Percentiles rank a stretch among this genome's conserved stretches.
Evolutionary conservation across 2,329 filamentous ascomycete genomes (phyloP).

Genomic region (Neofusicoccum ribis): DNA sequence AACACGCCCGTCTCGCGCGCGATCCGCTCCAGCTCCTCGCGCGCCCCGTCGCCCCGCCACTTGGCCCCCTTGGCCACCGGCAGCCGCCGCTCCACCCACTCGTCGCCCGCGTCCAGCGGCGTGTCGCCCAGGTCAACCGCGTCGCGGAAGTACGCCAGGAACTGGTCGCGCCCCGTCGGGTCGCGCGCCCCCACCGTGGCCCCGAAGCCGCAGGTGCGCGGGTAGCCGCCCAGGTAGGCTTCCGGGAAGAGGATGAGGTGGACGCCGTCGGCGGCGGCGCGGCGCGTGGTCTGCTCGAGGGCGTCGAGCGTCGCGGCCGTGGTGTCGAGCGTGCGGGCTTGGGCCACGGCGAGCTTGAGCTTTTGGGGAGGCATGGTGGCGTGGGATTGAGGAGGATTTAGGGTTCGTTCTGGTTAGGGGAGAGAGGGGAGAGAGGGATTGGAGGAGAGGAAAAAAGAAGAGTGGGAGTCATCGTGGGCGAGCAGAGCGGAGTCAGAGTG

Average conservation of each 20-base stretch:
- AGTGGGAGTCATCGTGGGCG: background rate
- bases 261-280: slow-evolving; percentile 61
- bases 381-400: too few relatives aligned
- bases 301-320: slow-evolving; percentile 63
- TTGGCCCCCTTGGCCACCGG: slow-evolving; percentile 49
- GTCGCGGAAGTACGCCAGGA: slow-evolving; percentile 72
- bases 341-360: slow-evolving; percentile 51
- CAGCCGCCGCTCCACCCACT: slow-evolving; percentile 68
- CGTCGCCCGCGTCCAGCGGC: slow-evolving; percentile 65
- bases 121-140: slow-evolving; percentile 86
- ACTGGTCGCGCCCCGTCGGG: slow-evolving; percentile 74
- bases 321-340: slow-evolving; percentile 49
- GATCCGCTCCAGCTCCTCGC: slow-evolving; percentile 76
- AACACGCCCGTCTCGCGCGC: slow-evolving; percentile 79
- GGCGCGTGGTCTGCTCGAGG: slow-evolving; percentile 62
- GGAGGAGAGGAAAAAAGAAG: background rate
- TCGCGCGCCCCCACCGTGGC: slow-evolving; percentile 70
- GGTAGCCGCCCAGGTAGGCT: slow-evolving; percentile 89
- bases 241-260: slow-evolving; percentile 86
- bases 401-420: too few relatives aligned
- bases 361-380: slow-evolving; percentile 40
- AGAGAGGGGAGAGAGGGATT: background rate
- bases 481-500: background rate
- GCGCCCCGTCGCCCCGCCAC: slow-evolving; percentile 69
- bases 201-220: slow-evolving; percentile 77